Conservation (phyloP, 805 yeast genomes). For the Schizosaccharomyces japonicus region DNA sequence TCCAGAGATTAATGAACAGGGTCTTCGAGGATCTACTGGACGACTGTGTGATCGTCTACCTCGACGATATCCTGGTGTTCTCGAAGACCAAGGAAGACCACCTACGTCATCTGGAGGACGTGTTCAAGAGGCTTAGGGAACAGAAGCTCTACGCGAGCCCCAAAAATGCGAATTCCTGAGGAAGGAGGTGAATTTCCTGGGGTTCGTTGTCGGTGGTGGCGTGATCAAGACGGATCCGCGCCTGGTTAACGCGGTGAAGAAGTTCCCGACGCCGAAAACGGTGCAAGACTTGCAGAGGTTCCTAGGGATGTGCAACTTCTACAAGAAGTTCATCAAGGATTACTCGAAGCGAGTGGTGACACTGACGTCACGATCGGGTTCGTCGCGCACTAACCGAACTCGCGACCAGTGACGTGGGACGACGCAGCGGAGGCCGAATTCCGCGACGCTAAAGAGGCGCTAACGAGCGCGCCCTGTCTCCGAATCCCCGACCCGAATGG, state of each 20-base stretch:
- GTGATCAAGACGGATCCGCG: neutral
- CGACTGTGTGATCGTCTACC: slow-evolving; percentile 8
- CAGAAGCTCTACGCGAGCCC: neutral
- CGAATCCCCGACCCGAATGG: neutral
- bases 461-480: neutral
- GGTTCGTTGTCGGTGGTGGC: neutral
- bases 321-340: neutral
- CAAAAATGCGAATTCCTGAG: neutral
- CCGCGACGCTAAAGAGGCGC: neutral
- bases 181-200: neutral
- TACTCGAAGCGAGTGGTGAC: neutral
- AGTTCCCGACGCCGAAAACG: slow-evolving; percentile 2
- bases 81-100: slow-evolving; percentile 9
- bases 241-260: neutral
- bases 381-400: neutral
- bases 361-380: too few relatives aligned
- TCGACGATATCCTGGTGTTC: slow-evolving; percentile 12
- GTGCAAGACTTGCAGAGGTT: neutral
- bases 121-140: slow-evolving; percentile 1
- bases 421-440: neutral
- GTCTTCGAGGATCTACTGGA: slow-evolving; percentile 7
- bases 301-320: slow-evolving; percentile 2
- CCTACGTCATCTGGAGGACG: neutral
- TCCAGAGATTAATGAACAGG: slow-evolving; percentile 10
- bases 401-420: neutral